Conservation (phyloP, 2,329 filamentous ascomycete species). For the Arthrobotrys musiformis region DNA sequence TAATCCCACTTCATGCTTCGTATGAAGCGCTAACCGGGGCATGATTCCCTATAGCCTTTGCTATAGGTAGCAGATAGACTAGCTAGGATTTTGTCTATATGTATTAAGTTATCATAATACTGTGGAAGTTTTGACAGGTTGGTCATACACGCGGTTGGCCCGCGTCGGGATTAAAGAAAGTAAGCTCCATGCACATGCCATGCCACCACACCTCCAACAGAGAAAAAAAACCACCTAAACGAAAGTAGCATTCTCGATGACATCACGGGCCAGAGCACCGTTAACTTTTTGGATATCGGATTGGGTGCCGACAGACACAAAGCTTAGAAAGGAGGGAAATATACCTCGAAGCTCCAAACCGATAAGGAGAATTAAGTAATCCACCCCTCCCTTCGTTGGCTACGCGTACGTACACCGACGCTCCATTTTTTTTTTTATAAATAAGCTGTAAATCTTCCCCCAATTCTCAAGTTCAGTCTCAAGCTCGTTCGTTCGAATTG, state of each 20-base stretch:
- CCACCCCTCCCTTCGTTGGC: background rate
- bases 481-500: background rate
- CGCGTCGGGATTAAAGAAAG: constrained; percentile 32
- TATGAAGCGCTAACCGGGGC: too few species aligned
- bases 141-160: constrained; percentile 33
- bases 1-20: too few species aligned
- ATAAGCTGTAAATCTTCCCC: constrained; percentile 6
- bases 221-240: too few species aligned
- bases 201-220: background rate
- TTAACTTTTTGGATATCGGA: background rate
- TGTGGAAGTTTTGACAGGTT: too few species aligned
- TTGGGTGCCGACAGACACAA: background rate
- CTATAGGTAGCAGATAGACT: too few species aligned
- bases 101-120: too few species aligned
- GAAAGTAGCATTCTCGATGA: constrained; percentile 3
- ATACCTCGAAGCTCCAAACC: background rate
- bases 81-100: too few species aligned
- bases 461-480: background rate
- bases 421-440: constrained; percentile 27
- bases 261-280: background rate
- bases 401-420: background rate
- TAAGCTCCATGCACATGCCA: background rate
- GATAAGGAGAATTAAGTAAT: background rate
- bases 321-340: background rate
- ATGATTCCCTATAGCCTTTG: too few species aligned